Conservation (phyloP, 176 grass and related monocot species). For the Carex myosuroides region DNA sequence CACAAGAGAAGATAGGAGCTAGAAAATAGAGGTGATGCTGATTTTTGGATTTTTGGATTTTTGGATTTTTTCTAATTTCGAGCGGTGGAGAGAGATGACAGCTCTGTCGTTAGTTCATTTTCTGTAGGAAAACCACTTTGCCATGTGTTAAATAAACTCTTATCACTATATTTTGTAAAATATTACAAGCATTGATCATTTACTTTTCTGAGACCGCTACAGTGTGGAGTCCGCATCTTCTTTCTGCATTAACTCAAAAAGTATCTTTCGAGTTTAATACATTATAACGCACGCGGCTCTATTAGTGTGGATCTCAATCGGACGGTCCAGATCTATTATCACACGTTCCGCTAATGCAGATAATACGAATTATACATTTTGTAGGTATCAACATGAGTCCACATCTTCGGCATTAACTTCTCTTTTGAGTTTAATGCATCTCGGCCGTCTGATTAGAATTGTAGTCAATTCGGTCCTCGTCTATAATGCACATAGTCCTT, state of each 20-base stretch:
- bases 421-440: no score
- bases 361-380: background rate
- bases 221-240: background rate
- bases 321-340: no score
- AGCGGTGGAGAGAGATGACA: background rate
- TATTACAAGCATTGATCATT: background rate
- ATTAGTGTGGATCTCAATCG: no score
- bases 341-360: no score
- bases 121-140: background rate
- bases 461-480: no score
- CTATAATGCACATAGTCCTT: no score
- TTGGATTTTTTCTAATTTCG: conserved; percentile 10
- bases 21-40: background rate
- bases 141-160: background rate
- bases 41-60: conserved; percentile 18
- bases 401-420: no score
- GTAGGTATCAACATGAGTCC: background rate
- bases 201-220: background rate
- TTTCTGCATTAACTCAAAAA: no score
- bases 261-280: no score
- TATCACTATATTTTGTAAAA: background rate
- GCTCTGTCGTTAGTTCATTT: background rate
- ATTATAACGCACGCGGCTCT: no score
- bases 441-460: no score
- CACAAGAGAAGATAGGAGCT: background rate